A percentile compares a stretch with the other conserved stretches of the same genome.
Evolutionary conservation across 106 monocot species (phyloP).

Genomic region (Allium sativum): DNA sequence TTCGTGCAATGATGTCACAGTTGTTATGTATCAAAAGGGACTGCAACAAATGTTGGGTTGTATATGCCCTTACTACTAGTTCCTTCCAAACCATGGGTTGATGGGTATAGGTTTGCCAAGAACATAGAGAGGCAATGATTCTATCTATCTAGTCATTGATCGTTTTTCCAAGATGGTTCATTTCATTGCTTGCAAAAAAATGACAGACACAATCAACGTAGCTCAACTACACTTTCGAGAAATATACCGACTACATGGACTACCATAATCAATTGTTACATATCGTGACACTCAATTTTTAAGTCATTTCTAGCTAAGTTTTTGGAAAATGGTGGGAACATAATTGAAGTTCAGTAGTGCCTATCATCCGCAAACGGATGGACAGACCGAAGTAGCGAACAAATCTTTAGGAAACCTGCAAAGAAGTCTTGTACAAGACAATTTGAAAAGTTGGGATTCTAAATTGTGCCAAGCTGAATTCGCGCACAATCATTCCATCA

Average conservation of each 20-base stretch:
- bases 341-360: neutral
- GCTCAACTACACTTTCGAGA: neutral
- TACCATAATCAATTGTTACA: conserved; percentile 1
- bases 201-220: neutral
- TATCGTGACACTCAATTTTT: neutral
- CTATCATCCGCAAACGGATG: neutral
- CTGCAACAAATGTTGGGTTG: neutral
- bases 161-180: conserved; percentile 10
- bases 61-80: conserved; percentile 5
- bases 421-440: neutral
- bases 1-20: neutral
- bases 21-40: neutral
- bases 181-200: conserved; percentile 8
- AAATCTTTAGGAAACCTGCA: neutral
- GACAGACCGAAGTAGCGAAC: neutral
- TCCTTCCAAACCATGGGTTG: neutral
- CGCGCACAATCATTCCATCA: neutral
- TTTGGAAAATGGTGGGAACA: neutral
- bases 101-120: neutral
- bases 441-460: neutral
- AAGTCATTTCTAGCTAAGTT: neutral
- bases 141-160: conserved; percentile 10
- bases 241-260: conserved; percentile 5
- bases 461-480: neutral
- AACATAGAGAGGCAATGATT: conserved; percentile 2